Percentiles rank a stretch among this genome's conserved stretches.
Evolutionary conservation across 2,329 filamentous ascomycete species (phyloP).

Genomic region (Fusarium odoratissimum): DNA sequence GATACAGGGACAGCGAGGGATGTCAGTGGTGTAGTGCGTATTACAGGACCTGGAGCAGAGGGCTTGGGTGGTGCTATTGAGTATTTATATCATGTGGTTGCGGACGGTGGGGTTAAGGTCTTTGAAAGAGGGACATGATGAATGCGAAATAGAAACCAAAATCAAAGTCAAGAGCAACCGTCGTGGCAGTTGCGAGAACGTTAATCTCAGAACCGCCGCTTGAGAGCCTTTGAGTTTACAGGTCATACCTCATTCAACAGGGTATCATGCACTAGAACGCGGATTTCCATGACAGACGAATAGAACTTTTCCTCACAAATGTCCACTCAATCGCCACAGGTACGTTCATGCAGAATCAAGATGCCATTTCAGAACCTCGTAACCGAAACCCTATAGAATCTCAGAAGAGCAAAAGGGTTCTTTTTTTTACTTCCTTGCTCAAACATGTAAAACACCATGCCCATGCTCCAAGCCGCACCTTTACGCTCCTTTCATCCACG

Average conservation of each 20-base stretch:
- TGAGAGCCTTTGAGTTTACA: background rate
- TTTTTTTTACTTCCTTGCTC: constrained; percentile 46
- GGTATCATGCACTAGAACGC: background rate
- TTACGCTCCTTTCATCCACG: constrained; percentile 34
- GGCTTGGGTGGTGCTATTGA: constrained; percentile 69
- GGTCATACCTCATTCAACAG: background rate
- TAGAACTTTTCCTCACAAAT: background rate
- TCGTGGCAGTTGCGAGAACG: background rate
- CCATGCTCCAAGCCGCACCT: constrained; percentile 50
- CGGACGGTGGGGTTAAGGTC: constrained; percentile 82
- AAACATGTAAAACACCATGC: constrained; percentile 52
- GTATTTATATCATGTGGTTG: constrained; percentile 82
- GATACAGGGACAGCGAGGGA: constrained; percentile 92
- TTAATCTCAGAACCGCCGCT: background rate
- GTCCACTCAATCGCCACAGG: background rate
- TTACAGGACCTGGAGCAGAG: constrained; percentile 64
- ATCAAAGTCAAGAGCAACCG: background rate
- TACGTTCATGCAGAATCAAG: constrained; percentile 49
- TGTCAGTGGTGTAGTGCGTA: constrained; percentile 86
- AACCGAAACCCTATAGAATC: constrained; percentile 49
- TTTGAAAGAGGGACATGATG: constrained; percentile 77
- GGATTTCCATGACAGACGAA: background rate
- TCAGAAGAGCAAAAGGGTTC: constrained; percentile 46
- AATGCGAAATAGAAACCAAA: background rate
- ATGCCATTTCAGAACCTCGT: constrained; percentile 52